A percentile compares a stretch with the other conserved stretches of the same genome.
Evolutionary conservation across 768 basidiomycete genomes (phyloP).

Genomic region (Mycena haematopus): DNA sequence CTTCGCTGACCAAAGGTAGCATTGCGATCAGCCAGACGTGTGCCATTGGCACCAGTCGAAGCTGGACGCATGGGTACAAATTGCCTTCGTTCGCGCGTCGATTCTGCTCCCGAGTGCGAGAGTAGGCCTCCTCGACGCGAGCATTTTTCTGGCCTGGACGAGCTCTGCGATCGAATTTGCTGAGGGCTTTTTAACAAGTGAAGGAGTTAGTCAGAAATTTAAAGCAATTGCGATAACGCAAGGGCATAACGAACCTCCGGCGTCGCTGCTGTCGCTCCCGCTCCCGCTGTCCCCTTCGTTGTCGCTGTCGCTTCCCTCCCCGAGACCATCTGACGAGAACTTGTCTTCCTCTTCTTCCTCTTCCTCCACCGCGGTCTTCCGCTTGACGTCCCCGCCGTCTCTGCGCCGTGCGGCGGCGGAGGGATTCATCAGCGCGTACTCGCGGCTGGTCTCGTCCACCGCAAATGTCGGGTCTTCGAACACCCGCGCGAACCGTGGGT

Average conservation of each 20-base stretch:
- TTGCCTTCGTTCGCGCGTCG: slow-evolving; percentile 56
- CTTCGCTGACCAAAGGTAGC: slow-evolving; percentile 79
- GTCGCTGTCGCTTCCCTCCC: slow-evolving; percentile 48
- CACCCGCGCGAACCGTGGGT: slow-evolving; percentile 88
- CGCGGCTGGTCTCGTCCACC: slow-evolving; percentile 87
- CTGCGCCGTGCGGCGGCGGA: slow-evolving; percentile 70
- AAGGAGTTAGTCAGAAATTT: slow-evolving; percentile 1
- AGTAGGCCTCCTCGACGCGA: slow-evolving; percentile 53
- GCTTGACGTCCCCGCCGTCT: slow-evolving; percentile 39
- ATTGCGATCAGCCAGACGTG: slow-evolving; percentile 48
- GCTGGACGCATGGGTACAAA: slow-evolving; percentile 68
- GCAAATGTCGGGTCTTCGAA: slow-evolving; percentile 92
- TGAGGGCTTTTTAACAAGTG: slow-evolving; percentile 51
- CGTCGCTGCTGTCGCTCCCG: slow-evolving; percentile 58
- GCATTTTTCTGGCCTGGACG: slow-evolving; percentile 55
- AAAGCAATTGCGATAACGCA: slow-evolving; percentile 7
- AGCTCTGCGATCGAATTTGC: slow-evolving; percentile 56
- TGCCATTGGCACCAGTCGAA: slow-evolving; percentile 37
- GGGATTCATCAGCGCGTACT: slow-evolving; percentile 93
- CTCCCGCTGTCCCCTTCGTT: slow-evolving; percentile 48
- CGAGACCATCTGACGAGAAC: slow-evolving; percentile 63
- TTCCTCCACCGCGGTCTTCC: slow-evolving; percentile 84
- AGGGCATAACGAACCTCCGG: slow-evolving; percentile 52
- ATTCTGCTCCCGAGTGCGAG: slow-evolving; percentile 48
- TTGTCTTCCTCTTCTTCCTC: slow-evolving; percentile 89